Conservation (phyloP, 2,329 filamentous ascomycete genomes). For the Zymoseptoria passerinii region DNA sequence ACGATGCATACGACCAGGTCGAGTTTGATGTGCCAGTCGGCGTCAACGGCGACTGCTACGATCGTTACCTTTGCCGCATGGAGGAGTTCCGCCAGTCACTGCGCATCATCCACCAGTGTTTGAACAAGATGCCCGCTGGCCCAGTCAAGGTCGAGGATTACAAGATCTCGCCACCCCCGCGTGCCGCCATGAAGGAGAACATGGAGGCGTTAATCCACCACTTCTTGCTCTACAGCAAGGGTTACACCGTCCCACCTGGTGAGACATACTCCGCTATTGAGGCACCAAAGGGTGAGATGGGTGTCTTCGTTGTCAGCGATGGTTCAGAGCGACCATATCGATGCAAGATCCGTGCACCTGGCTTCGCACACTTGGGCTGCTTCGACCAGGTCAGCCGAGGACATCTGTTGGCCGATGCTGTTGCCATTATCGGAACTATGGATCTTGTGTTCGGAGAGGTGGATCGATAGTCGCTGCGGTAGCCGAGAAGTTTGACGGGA, state of each 20-base stretch:
- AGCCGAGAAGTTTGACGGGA: background rate
- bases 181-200: conserved; percentile 99
- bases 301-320: conserved; percentile 90
- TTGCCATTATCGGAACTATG: conserved; percentile 72
- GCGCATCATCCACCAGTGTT: conserved; percentile 95
- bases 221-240: conserved; percentile 98
- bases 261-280: conserved; percentile 98
- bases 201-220: conserved; percentile 99
- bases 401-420: conserved; percentile 89
- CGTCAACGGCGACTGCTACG: conserved; percentile 96
- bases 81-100: conserved; percentile 98
- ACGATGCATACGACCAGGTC: conserved; percentile 95
- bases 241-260: conserved; percentile 90
- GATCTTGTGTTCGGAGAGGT: conserved; percentile 68
- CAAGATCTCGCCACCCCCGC: conserved; percentile 94
- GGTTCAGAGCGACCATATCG: conserved; percentile 93
- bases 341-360: conserved; percentile 93
- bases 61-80: conserved; percentile 98
- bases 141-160: conserved; percentile 96
- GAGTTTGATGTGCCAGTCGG: conserved; percentile 98
- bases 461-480: conserved; percentile 10
- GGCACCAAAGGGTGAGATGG: conserved; percentile 99
- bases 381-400: conserved; percentile 92
- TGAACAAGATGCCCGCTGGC: conserved; percentile 97
- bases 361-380: conserved; percentile 87